Conservation (phyloP, 2,329 filamentous ascomycete species). For the Diaporthe destruens region DNA sequence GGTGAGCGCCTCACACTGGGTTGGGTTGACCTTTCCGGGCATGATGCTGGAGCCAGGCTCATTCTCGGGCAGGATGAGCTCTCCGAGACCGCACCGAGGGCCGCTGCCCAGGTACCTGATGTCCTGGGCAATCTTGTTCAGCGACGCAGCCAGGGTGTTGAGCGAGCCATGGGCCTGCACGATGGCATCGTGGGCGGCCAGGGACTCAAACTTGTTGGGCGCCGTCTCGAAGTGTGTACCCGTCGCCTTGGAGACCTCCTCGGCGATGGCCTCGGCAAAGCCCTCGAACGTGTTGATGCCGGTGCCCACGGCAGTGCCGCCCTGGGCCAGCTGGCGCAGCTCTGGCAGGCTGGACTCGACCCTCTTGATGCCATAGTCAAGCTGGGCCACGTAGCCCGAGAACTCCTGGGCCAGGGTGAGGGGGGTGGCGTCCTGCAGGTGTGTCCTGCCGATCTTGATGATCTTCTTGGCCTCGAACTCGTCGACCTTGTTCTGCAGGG, state of each 20-base stretch:
- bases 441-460: constrained; percentile 99
- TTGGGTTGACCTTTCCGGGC: constrained; percentile 99
- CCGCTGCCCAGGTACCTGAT: constrained; percentile 97
- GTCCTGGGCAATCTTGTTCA: constrained; percentile 99
- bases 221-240: constrained; percentile 95
- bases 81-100: constrained; percentile 93
- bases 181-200: constrained; percentile 95
- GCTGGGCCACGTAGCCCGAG: constrained; percentile 95
- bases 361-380: constrained; percentile 90
- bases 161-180: constrained; percentile 94
- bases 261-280: constrained; percentile 92
- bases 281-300: constrained; percentile 98
- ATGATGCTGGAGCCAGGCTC: constrained; percentile 98
- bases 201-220: constrained; percentile 98
- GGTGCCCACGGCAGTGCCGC: constrained; percentile 87
- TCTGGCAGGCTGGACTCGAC: constrained; percentile 65
- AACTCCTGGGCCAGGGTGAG: constrained; percentile 97
- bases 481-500: constrained; percentile 89
- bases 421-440: constrained; percentile 96
- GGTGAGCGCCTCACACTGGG: constrained; percentile 96
- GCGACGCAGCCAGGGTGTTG: constrained; percentile 90
- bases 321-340: constrained; percentile 49
- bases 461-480: constrained; percentile 87
- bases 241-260: constrained; percentile 92
- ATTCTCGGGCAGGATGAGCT: constrained; percentile 95